Percentiles rank a stretch among this genome's conserved stretches.
phyloP scores from a whole-genome alignment of 805 yeast species.

The Nakazawaea peltata region DNA sequence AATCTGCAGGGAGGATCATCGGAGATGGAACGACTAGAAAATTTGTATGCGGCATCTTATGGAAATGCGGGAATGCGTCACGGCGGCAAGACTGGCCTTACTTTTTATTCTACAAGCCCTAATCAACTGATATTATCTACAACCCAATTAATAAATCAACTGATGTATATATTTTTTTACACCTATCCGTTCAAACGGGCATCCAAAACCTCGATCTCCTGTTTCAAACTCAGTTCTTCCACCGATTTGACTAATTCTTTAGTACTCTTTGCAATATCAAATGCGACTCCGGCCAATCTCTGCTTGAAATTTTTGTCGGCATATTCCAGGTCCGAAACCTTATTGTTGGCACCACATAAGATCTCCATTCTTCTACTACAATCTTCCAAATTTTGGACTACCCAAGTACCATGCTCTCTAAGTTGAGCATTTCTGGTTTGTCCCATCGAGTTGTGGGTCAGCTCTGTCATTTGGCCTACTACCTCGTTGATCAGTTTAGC shows the following conservation, averaged over 20 bases:
- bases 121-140: neutral
- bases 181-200: conserved; percentile 36
- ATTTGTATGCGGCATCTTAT: neutral
- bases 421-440: conserved; percentile 80
- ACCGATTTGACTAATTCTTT: conserved; percentile 94
- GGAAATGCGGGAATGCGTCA: too few relatives aligned
- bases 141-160: neutral
- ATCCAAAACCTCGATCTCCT: conserved; percentile 77
- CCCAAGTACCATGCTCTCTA: conserved; percentile 88
- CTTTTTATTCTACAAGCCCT: too few relatives aligned
- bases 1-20: neutral
- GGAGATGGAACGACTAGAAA: neutral
- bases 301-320: conserved; percentile 90
- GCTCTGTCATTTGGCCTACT: conserved; percentile 81
- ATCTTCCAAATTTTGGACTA: conserved; percentile 77
- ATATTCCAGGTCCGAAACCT: conserved; percentile 43
- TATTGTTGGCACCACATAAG: conserved; percentile 40
- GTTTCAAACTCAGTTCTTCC: conserved; percentile 85
- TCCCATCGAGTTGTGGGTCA: conserved; percentile 80
- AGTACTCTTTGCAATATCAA: conserved; percentile 93
- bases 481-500: conserved; percentile 72
- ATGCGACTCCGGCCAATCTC: conserved; percentile 90
- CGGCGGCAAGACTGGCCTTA: too few relatives aligned
- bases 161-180: neutral
- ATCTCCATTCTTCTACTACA: conserved; percentile 78